Conservation (phyloP, 352 stramenopile genomes). For the Phytophthora idaei region DNA sequence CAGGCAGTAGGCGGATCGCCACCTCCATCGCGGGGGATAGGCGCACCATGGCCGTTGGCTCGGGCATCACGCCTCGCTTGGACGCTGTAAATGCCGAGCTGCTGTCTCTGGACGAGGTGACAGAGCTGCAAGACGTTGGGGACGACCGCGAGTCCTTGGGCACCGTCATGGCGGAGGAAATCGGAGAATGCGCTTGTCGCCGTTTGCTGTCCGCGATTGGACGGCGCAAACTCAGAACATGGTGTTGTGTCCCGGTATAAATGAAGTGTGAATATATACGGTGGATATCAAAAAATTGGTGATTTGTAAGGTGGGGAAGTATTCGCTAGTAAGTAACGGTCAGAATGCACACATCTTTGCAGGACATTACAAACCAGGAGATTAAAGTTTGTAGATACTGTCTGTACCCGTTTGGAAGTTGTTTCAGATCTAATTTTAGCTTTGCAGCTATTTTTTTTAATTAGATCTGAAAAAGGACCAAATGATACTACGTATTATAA, state of each 20-base stretch:
- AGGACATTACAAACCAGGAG: neutral
- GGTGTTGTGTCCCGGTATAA: slow-evolving; percentile 1
- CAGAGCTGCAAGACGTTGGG: slow-evolving; percentile 15
- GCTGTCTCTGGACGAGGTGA: slow-evolving; percentile 20
- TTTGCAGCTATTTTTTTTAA: too few species aligned
- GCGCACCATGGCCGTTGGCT: slow-evolving; percentile 30
- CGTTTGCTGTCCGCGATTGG: slow-evolving; percentile 22
- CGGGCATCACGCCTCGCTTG: slow-evolving; percentile 27
- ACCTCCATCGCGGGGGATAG: slow-evolving; percentile 58
- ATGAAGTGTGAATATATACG: neutral
- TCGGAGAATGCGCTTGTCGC: slow-evolving; percentile 9
- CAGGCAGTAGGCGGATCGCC: slow-evolving; percentile 65
- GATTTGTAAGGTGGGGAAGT: neutral
- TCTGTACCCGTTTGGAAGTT: neutral
- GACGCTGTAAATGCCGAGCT: slow-evolving; percentile 15
- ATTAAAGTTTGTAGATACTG: neutral
- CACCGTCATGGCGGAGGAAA: slow-evolving; percentile 21
- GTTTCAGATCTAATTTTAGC: too few species aligned
- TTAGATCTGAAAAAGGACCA: too few species aligned
- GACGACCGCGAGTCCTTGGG: slow-evolving; percentile 10
- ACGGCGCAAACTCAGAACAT: slow-evolving; percentile 22
- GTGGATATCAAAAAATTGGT: neutral
- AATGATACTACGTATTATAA: too few species aligned
- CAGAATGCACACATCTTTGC: slow-evolving; percentile 2
- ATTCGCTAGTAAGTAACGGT: slow-evolving; percentile 19